Percentiles rank a stretch among this genome's conserved stretches.
Evolutionary conservation across 768 basidiomycete species (phyloP).

Genomic region (Hygrophoropsis aurantiaca): DNA sequence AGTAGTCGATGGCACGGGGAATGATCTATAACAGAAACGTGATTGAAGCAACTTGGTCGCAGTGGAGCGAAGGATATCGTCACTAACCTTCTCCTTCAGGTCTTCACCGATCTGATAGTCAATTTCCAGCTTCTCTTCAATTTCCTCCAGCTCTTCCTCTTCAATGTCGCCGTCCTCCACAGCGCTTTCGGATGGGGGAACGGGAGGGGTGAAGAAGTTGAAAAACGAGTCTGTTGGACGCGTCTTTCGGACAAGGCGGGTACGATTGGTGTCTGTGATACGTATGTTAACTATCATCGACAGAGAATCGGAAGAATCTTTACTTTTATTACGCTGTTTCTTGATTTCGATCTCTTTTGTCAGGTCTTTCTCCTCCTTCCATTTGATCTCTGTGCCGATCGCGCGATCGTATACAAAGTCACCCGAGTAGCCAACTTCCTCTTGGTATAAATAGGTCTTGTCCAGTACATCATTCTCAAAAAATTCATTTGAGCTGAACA

Average conservation of each 20-base stretch:
- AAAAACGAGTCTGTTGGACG: constrained; percentile 95
- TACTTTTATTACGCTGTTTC: constrained; percentile 99
- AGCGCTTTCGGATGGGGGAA: constrained; percentile 65
- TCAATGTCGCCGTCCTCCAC: constrained; percentile 65
- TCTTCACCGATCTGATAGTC: constrained; percentile 99
- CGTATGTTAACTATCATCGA: neutral
- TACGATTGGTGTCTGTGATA: constrained; percentile 73
- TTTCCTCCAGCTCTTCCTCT: constrained; percentile 82
- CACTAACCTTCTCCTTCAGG: constrained; percentile 88
- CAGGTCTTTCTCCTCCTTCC: constrained; percentile 98
- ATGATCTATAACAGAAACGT: constrained; percentile 60
- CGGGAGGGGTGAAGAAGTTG: constrained; percentile 93
- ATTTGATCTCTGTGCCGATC: constrained; percentile 87
- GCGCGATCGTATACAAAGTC: constrained; percentile 97
- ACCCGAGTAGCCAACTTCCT: constrained; percentile 92
- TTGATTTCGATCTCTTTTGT: constrained; percentile 98
- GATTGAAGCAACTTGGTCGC: neutral
- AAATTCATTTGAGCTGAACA: constrained; percentile 80
- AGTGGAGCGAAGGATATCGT: neutral
- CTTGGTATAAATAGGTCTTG: constrained; percentile 94
- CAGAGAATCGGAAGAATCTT: constrained; percentile 1
- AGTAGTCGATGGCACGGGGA: constrained; percentile 94
- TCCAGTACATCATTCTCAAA: constrained; percentile 82
- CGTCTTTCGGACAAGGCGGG: constrained; percentile 81
- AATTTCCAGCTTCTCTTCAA: constrained; percentile 91